These are phyloP conservation scores for Globisporangium uncinulatum DNA, from an alignment of 352 stramenopile species.

Conservation along the genomic window DNA sequence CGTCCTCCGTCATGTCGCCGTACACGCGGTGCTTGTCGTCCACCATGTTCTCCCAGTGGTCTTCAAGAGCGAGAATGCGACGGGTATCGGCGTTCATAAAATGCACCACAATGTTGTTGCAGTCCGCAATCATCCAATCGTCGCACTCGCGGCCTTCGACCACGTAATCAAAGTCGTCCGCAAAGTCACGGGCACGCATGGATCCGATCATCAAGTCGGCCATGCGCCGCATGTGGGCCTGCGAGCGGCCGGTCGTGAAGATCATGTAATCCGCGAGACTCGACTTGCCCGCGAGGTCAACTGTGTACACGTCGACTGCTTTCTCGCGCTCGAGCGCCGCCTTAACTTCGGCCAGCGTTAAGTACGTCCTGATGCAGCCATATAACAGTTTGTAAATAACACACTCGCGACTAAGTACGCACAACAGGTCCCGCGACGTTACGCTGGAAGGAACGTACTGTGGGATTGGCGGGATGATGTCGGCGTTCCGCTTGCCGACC, in stretches of 20 bases:
- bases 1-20: slow-evolving; percentile 75
- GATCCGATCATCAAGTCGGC: slow-evolving; percentile 85
- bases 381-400: not conserved
- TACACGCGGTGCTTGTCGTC: slow-evolving; percentile 78
- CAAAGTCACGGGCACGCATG: slow-evolving; percentile 58
- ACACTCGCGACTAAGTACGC: not conserved
- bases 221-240: slow-evolving; percentile 85
- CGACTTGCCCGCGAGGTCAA: slow-evolving; percentile 70
- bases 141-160: slow-evolving; percentile 88
- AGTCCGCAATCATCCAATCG: slow-evolving; percentile 92
- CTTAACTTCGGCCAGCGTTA: slow-evolving; percentile 69
- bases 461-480: slow-evolving; percentile 60
- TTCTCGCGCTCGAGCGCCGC: slow-evolving; percentile 65
- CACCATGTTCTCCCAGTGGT: slow-evolving; percentile 84
- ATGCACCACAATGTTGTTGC: slow-evolving; percentile 88
- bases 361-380: slow-evolving; percentile 32
- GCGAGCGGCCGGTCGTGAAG: slow-evolving; percentile 79
- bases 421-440: not conserved
- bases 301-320: slow-evolving; percentile 70
- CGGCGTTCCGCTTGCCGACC: slow-evolving; percentile 60
- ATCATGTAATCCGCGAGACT: slow-evolving; percentile 87
- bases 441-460: slow-evolving; percentile 15
- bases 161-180: slow-evolving; percentile 73
- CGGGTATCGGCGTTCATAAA: slow-evolving; percentile 78
- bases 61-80: slow-evolving; percentile 65